Evolutionary conservation across 306 rosid species (phyloP), one percentile per base, ranked within the genome.

Genomic region (Quercus agrifolia): DNA sequence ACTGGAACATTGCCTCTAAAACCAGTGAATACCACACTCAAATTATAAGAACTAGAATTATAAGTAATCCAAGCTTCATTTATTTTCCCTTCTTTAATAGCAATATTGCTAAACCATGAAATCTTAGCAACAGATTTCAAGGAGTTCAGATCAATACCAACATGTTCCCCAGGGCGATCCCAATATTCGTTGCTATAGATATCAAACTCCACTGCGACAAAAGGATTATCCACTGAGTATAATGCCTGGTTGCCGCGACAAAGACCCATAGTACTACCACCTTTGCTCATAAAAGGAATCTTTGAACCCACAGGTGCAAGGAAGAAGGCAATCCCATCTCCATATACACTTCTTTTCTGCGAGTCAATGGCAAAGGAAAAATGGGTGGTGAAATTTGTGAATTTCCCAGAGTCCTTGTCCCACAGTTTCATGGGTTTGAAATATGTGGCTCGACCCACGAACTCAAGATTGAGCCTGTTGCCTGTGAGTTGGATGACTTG

Each of bases 121-220:
- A 27, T 20, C 56, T 71, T 71, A 77, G 80, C 84, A 23, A 55
- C 68, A 3, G 89, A 88, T 11, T 0, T 4, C 81, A 88, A 7
- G 5, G 91, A 86, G 56, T 72, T 81, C 31, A 83, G 57, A 57
- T 87, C 68, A 17, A 89, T 81, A 14, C 91, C 93, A 2, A 84
- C 91, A 78, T 89, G 89, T 71, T 76, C 74, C 1, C 1, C 0
- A 0, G 67, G 56, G 28, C 84, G 91, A 74, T 90, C 93, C 70
- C 56, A 84, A 0, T 0, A 0, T 17, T 89, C 78, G 0, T 0
- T 3, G 31, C 2, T 33, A 33, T 5, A 81, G 76, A 82, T 87
- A 70, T 89, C 93, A 54, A 89, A 89, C 69, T 89, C 92, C 25
- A 89, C 84, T 0, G 89, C 92, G 31, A 89, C 86, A 77, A 89